phyloP scores from a whole-genome alignment of 257 asterid species.

The Gentiana macrophylla region DNA sequence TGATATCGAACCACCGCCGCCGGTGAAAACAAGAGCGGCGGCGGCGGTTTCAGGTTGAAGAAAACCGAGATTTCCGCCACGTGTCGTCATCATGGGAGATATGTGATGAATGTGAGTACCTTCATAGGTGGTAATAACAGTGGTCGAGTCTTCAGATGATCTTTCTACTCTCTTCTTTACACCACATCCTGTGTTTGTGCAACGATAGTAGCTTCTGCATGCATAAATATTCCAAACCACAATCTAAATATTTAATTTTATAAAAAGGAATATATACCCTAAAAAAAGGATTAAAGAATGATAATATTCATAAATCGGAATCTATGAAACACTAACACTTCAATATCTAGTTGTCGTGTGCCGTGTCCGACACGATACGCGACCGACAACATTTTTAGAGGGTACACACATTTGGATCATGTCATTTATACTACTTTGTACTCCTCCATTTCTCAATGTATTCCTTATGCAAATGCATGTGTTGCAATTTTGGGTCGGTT shows the following conservation, averaged over 20 bases:
- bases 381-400: neutral
- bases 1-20: constrained; percentile 1
- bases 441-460: no score
- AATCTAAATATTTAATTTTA: neutral
- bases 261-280: neutral
- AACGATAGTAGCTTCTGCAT: constrained; percentile 84
- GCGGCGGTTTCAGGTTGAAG: constrained; percentile 24
- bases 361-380: no score
- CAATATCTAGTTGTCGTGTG: no score
- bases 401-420: no score
- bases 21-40: constrained; percentile 1
- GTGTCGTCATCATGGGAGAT: constrained; percentile 33
- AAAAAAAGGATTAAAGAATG: no score
- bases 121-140: constrained; percentile 82
- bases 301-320: no score
- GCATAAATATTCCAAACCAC: neutral
- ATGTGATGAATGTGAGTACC: constrained; percentile 68
- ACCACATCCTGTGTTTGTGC: constrained; percentile 77
- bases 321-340: no score
- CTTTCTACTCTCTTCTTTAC: constrained; percentile 92
- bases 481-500: no score
- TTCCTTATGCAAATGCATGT: no score
- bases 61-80: constrained; percentile 36
- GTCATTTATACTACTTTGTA: no score
- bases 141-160: constrained; percentile 62